These are phyloP conservation scores for Phytophthora aleatoria DNA, from an alignment of 352 stramenopile genomes.

Conservation along the genomic window DNA sequence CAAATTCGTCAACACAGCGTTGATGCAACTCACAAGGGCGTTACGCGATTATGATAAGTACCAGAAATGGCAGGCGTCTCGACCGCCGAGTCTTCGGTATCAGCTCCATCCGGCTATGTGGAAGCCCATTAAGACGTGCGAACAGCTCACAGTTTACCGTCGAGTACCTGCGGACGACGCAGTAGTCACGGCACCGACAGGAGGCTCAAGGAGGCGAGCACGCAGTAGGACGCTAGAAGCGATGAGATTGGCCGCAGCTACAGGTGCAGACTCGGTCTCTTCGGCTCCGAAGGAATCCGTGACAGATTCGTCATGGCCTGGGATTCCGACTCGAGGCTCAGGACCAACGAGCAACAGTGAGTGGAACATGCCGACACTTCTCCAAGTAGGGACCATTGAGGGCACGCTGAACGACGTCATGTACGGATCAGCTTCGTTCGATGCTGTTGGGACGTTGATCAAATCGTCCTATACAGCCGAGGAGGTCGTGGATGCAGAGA, in stretches of 20 bases:
- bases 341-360: conserved; percentile 16
- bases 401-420: conserved; percentile 58
- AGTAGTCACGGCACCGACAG: conserved; percentile 17
- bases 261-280: conserved; percentile 18
- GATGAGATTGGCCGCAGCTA: conserved; percentile 17
- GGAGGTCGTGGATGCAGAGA: conserved; percentile 44
- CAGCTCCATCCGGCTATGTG: conserved; percentile 44
- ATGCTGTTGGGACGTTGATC: conserved; percentile 33
- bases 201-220: conserved; percentile 30
- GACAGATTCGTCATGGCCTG: conserved; percentile 16
- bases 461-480: conserved; percentile 37
- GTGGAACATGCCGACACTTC: conserved; percentile 41
- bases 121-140: conserved; percentile 49
- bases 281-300: conserved; percentile 29
- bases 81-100: conserved; percentile 41
- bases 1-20: conserved; percentile 37
- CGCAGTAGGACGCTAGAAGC: conserved; percentile 37
- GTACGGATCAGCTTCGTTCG: conserved; percentile 41
- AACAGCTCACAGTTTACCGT: conserved; percentile 48
- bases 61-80: conserved; percentile 38
- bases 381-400: conserved; percentile 47
- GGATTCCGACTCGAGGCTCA: conserved; percentile 17
- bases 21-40: conserved; percentile 34
- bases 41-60: conserved; percentile 49
- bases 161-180: conserved; percentile 25